A percentile compares a stretch with the other conserved stretches of the same genome.
These are phyloP conservation scores for Tolypocladium amazonense DNA, from an alignment of 2,329 filamentous ascomycete genomes.

Conservation along the genomic window DNA sequence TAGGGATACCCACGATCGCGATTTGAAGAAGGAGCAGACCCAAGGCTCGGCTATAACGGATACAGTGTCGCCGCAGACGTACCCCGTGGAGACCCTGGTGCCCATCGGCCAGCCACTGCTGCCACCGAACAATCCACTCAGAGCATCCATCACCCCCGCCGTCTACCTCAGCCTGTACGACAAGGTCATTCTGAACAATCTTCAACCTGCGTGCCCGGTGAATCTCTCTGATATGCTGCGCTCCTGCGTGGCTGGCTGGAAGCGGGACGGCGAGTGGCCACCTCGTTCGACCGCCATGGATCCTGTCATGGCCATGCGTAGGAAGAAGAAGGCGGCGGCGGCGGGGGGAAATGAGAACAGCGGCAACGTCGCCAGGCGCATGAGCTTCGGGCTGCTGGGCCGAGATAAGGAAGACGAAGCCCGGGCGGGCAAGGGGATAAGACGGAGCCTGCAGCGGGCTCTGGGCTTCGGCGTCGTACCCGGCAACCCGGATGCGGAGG, in stretches of 20 bases:
- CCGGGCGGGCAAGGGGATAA: slow-evolving; percentile 26
- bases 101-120: slow-evolving; percentile 66
- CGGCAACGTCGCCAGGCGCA: slow-evolving; percentile 24
- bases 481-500: not conserved
- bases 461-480: slow-evolving; percentile 25
- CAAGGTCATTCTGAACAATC: slow-evolving; percentile 70
- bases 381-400: slow-evolving; percentile 37
- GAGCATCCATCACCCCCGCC: slow-evolving; percentile 61
- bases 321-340: slow-evolving; percentile 24
- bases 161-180: slow-evolving; percentile 79
- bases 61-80: slow-evolving; percentile 12
- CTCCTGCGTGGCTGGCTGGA: slow-evolving; percentile 83
- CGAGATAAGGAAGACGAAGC: slow-evolving; percentile 25
- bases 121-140: slow-evolving; percentile 63
- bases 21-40: slow-evolving; percentile 18
- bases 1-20: slow-evolving; percentile 21
- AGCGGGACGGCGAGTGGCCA: slow-evolving; percentile 87
- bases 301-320: slow-evolving; percentile 24
- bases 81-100: slow-evolving; percentile 52
- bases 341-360: slow-evolving; percentile 12
- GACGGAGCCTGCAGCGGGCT: slow-evolving; percentile 35
- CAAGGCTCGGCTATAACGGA: slow-evolving; percentile 22
- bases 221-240: slow-evolving; percentile 74
- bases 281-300: slow-evolving; percentile 37
- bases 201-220: slow-evolving; percentile 79